These are phyloP conservation scores for Marasmius tenuissimus DNA, from an alignment of 1,284 basidiomycete species.

Conservation along the genomic window DNA sequence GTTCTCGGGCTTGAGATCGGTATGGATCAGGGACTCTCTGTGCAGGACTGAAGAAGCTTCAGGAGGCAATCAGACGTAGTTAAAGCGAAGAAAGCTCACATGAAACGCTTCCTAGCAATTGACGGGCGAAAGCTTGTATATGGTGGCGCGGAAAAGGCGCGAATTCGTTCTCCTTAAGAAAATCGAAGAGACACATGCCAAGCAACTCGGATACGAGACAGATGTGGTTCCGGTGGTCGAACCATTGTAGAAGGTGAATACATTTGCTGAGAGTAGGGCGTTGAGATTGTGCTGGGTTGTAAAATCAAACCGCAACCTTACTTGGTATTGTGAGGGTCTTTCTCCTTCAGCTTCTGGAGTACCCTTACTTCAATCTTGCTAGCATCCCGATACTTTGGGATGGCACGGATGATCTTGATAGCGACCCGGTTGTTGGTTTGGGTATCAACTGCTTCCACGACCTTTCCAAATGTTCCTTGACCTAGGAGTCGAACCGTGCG, in stretches of 20 bases:
- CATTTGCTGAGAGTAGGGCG: constrained; percentile 75
- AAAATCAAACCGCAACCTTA: constrained; percentile 43
- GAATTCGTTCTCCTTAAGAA: constrained; percentile 97
- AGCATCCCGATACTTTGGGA: constrained; percentile 97
- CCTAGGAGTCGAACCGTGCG: constrained; percentile 89
- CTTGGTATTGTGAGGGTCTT: constrained; percentile 90
- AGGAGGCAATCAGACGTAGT: constrained; percentile 13
- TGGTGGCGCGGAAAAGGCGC: constrained; percentile 94
- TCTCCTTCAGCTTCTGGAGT: constrained; percentile 86
- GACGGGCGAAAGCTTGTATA: constrained; percentile 94
- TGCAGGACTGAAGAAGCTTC: constrained; percentile 73
- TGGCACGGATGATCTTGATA: constrained; percentile 97
- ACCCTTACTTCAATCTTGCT: constrained; percentile 99
- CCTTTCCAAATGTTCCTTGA: constrained; percentile 99
- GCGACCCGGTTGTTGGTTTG: constrained; percentile 82
- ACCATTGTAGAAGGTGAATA: constrained; percentile 93
- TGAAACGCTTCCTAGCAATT: constrained; percentile 90
- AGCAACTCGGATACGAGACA: constrained; percentile 97
- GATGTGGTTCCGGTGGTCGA: constrained; percentile 97
- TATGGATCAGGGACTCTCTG: constrained; percentile 90
- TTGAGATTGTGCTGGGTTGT: constrained; percentile 15
- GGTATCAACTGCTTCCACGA: constrained; percentile 91
- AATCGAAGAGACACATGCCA: constrained; percentile 98
- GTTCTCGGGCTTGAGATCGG: constrained; percentile 98
- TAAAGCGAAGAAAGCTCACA: constrained; percentile 58